These are phyloP conservation scores for Penicillium argentinense DNA, from an alignment of 495 filamentous ascomycete genomes.

Conservation along the genomic window DNA sequence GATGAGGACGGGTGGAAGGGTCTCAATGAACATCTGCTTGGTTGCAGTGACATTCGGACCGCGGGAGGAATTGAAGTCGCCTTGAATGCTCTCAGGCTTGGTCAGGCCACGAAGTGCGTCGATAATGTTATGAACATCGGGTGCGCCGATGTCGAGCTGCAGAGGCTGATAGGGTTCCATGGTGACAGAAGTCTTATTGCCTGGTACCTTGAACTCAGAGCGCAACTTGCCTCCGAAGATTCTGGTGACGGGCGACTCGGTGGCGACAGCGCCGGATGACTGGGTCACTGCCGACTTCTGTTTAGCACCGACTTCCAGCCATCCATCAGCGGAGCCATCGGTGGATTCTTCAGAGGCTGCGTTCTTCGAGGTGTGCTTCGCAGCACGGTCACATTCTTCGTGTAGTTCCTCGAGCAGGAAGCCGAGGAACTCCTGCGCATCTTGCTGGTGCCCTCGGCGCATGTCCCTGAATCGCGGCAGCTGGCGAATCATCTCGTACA, in stretches of 20 bases:
- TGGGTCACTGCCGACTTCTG: slow-evolving; percentile 85
- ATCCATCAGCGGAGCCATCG: slow-evolving; percentile 53
- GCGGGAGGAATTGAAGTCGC: slow-evolving; percentile 80
- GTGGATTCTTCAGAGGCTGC: slow-evolving; percentile 43
- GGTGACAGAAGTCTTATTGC: slow-evolving; percentile 85
- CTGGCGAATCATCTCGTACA: slow-evolving; percentile 87
- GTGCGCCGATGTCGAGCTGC: slow-evolving; percentile 87
- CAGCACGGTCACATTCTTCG: slow-evolving; percentile 82
- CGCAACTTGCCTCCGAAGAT: slow-evolving; percentile 93
- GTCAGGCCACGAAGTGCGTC: slow-evolving; percentile 88
- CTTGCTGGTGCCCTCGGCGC: slow-evolving; percentile 94
- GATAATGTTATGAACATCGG: slow-evolving; percentile 82
- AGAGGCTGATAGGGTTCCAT: slow-evolving; percentile 91
- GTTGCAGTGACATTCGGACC: slow-evolving; percentile 75
- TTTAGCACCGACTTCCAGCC: slow-evolving; percentile 92
- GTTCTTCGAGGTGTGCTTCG: slow-evolving; percentile 53
- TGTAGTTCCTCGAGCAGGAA: slow-evolving; percentile 91
- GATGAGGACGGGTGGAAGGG: slow-evolving; percentile 86
- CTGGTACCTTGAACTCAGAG: slow-evolving; percentile 84
- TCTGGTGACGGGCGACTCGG: slow-evolving; percentile 82
- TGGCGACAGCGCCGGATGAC: slow-evolving; percentile 71
- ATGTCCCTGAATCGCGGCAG: slow-evolving; percentile 88
- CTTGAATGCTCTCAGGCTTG: slow-evolving; percentile 77
- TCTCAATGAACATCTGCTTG: slow-evolving; percentile 95
- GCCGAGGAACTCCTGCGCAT: slow-evolving; percentile 95